phyloP scores from a whole-genome alignment of 495 filamentous ascomycete species.

The Talaromyces adpressus region DNA sequence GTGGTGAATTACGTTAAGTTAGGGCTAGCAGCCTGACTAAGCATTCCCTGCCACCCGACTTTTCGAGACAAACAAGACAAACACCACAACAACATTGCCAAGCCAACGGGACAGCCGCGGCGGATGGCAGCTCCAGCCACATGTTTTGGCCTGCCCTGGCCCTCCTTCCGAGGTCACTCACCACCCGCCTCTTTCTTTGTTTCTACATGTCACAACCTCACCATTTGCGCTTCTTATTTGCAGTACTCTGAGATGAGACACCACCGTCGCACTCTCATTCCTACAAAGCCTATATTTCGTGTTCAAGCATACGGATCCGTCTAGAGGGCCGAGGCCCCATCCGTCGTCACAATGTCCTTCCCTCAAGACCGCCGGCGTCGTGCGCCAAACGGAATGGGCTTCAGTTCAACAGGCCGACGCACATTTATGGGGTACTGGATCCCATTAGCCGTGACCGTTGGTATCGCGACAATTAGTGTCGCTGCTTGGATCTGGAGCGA shows the following conservation, averaged over 20 bases:
- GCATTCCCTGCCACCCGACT: neutral
- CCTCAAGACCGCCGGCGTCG: slow-evolving; percentile 58
- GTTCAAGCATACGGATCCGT: slow-evolving; percentile 1
- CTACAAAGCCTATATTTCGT: no score
- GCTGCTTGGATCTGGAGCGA: slow-evolving; percentile 93
- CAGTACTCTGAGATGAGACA: slow-evolving; percentile 29
- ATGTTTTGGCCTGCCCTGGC: slow-evolving; percentile 28
- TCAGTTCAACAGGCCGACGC: slow-evolving; percentile 52
- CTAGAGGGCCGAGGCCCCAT: neutral
- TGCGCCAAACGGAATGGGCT: slow-evolving; percentile 47
- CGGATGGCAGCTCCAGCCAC: slow-evolving; percentile 28
- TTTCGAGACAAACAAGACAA: neutral
- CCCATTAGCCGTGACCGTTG: slow-evolving; percentile 74
- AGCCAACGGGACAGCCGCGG: neutral
- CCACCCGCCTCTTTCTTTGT: slow-evolving; percentile 19
- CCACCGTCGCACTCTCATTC: slow-evolving; percentile 17
- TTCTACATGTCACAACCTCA: slow-evolving; percentile 8
- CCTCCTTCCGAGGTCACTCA: slow-evolving; percentile 22
- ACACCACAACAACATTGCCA: neutral
- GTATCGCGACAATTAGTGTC: slow-evolving; percentile 73
- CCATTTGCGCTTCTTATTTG: slow-evolving; percentile 2
- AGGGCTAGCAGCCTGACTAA: neutral
- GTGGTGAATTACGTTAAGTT: no score
- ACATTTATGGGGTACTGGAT: slow-evolving; percentile 77
- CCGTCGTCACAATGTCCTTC: slow-evolving; percentile 37